Evolutionary conservation across 768 basidiomycete genomes (phyloP).

Genomic region (Boletus huronensis): DNA sequence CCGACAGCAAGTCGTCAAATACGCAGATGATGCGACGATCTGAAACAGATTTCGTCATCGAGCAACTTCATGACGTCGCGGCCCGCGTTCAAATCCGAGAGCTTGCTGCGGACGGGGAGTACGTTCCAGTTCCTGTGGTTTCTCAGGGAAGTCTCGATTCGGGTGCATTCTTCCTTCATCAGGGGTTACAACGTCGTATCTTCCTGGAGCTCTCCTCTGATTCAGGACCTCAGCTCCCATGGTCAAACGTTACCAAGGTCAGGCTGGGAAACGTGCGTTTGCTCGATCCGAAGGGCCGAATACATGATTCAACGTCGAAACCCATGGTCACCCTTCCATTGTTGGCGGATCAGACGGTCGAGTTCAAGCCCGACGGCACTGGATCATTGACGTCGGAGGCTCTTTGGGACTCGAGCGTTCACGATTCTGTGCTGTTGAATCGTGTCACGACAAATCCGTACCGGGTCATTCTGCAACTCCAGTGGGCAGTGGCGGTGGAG

Average conservation of each 20-base stretch:
- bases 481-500: conserved; percentile 78
- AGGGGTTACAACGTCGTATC: conserved; percentile 88
- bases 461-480: conserved; percentile 73
- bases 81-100: conserved; percentile 86
- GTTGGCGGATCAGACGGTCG: conserved; percentile 64
- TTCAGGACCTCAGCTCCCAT: conserved; percentile 86
- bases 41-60: conserved; percentile 86
- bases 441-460: conserved; percentile 76
- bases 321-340: conserved; percentile 70
- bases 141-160: conserved; percentile 73
- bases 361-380: conserved; percentile 84
- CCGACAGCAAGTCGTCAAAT: conserved; percentile 40
- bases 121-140: conserved; percentile 78
- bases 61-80: conserved; percentile 88
- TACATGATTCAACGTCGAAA: conserved; percentile 76
- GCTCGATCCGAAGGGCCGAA: conserved; percentile 76
- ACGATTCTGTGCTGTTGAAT: conserved; percentile 83
- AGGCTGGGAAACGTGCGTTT: conserved; percentile 81
- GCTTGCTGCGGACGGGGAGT: conserved; percentile 79
- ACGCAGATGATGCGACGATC: conserved; percentile 84
- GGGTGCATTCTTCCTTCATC: conserved; percentile 84
- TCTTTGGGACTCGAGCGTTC: conserved; percentile 92
- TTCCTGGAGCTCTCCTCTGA: conserved; percentile 75
- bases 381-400: conserved; percentile 65
- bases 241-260: conserved; percentile 75